Percentiles rank a stretch among this genome's conserved stretches.
phyloP scores from a whole-genome alignment of 805 yeast species.

The Lachancea mirantina region DNA sequence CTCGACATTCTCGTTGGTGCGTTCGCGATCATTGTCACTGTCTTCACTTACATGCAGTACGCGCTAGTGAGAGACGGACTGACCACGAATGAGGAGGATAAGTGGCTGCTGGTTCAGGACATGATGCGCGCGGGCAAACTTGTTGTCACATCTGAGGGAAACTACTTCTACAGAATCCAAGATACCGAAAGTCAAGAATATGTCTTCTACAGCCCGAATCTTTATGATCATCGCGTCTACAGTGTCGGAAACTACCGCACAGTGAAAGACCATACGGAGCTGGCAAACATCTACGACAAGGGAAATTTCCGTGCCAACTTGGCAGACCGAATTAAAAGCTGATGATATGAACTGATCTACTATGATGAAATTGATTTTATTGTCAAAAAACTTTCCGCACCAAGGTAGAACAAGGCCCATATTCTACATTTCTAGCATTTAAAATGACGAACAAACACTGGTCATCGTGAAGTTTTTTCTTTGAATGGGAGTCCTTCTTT shows the following conservation, averaged over 20 bases:
- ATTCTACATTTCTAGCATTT: too few relatives aligned
- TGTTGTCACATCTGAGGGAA: slow-evolving; percentile 12
- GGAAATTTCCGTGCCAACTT: slow-evolving; percentile 24
- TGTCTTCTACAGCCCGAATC: slow-evolving; percentile 25
- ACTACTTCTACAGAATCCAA: slow-evolving; percentile 7
- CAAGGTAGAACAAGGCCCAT: too few relatives aligned
- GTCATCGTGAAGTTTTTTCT: too few relatives aligned
- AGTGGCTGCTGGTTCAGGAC: slow-evolving; percentile 61
- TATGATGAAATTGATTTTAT: too few relatives aligned
- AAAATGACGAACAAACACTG: too few relatives aligned
- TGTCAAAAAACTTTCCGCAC: too few relatives aligned
- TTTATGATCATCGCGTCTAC: slow-evolving; percentile 23
- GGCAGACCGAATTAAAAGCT: slow-evolving; percentile 9
- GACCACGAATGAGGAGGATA: slow-evolving; percentile 67
- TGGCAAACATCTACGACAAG: slow-evolving; percentile 28
- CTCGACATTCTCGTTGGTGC: slow-evolving; percentile 39
- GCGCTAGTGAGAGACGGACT: slow-evolving; percentile 54
- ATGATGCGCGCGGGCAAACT: slow-evolving; percentile 38
- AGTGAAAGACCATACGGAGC: slow-evolving; percentile 14
- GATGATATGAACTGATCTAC: too few relatives aligned
- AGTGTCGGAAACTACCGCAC: slow-evolving; percentile 8
- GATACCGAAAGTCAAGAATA: slow-evolving; percentile 3
- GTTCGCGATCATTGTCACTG: slow-evolving; percentile 38
- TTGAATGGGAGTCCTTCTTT: too few relatives aligned
- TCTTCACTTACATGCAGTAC: slow-evolving; percentile 42